Conservation (phyloP, 805 yeast genomes). For the Wickerhamiella vanderwaltii region DNA sequence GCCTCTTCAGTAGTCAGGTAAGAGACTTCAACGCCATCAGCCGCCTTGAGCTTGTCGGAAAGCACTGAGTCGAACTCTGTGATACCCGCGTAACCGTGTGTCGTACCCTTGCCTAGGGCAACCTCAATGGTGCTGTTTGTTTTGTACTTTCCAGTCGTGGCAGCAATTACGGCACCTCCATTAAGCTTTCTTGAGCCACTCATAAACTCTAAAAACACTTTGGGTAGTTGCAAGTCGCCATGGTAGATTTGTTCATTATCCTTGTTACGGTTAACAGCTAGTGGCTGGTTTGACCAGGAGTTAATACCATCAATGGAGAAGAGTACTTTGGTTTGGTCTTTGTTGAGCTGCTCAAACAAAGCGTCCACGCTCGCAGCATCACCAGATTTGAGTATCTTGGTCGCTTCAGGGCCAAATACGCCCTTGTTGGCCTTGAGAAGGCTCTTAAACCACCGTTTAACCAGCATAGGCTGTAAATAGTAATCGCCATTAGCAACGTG, state of each 20-base stretch:
- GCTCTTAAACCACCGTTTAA: slow-evolving; percentile 47
- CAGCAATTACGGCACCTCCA: slow-evolving; percentile 56
- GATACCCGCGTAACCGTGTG: slow-evolving; percentile 44
- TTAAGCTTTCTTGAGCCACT: slow-evolving; percentile 42
- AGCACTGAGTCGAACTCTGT: slow-evolving; percentile 43
- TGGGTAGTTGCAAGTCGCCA: slow-evolving; percentile 51
- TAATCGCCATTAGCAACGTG: slow-evolving; percentile 35
- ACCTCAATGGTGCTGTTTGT: slow-evolving; percentile 46
- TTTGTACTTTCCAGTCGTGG: slow-evolving; percentile 46
- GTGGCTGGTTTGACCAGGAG: slow-evolving; percentile 41
- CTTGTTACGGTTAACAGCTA: slow-evolving; percentile 48
- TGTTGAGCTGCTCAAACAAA: slow-evolving; percentile 5
- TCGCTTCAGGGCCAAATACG: slow-evolving; percentile 25
- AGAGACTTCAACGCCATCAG: slow-evolving; percentile 33
- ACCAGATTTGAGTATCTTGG: slow-evolving; percentile 12
- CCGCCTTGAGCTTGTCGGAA: slow-evolving; percentile 36
- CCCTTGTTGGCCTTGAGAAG: slow-evolving; percentile 36
- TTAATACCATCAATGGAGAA: slow-evolving; percentile 68
- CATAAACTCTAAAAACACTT: slow-evolving; percentile 40
- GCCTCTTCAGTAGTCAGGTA: slow-evolving; percentile 38
- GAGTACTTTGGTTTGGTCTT: slow-evolving; percentile 37
- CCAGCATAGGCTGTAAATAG: slow-evolving; percentile 70
- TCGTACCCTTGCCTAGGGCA: slow-evolving; percentile 41
- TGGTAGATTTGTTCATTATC: slow-evolving; percentile 46
- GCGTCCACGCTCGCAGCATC: slow-evolving; percentile 12